Percentiles rank a stretch among this genome's conserved stretches.
phyloP scores from a whole-genome alignment of 2,329 filamentous ascomycete species.

The Clarireedia sp. region DNA sequence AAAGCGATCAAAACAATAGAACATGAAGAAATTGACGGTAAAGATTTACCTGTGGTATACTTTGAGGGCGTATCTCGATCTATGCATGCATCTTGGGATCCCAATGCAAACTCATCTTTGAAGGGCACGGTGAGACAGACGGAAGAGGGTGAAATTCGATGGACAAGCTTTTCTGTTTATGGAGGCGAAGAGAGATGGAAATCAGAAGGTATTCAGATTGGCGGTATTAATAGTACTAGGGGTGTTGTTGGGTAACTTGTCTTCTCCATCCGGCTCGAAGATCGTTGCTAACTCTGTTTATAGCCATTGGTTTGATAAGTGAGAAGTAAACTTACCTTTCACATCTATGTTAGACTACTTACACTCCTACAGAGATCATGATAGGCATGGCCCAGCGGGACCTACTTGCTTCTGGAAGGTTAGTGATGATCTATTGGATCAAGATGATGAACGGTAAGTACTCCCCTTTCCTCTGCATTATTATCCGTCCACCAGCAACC shows the following conservation, averaged over 20 bases:
- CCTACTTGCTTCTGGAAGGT: conserved; percentile 76
- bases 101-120: conserved; percentile 59
- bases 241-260: conserved; percentile 51
- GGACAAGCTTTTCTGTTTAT: conserved; percentile 62
- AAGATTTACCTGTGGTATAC: conserved; percentile 55
- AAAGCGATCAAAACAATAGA: conserved; percentile 51
- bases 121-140: conserved; percentile 59
- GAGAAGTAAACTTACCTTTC: conserved; percentile 20
- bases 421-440: conserved; percentile 36
- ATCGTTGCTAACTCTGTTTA: background rate
- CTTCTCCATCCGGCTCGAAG: background rate
- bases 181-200: conserved; percentile 62
- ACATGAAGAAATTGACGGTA: conserved; percentile 49
- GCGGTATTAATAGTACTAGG: conserved; percentile 54
- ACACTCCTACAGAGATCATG: conserved; percentile 45
- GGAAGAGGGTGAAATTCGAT: conserved; percentile 62
- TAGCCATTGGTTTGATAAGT: conserved; percentile 68
- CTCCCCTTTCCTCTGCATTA: background rate
- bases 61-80: conserved; percentile 56
- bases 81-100: conserved; percentile 57
- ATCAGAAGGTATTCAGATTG: conserved; percentile 69
- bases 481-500: background rate
- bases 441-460: conserved; percentile 17
- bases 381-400: conserved; percentile 60
- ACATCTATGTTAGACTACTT: background rate